Evolutionary conservation across 2,329 filamentous ascomycete species (phyloP).

Genomic region (Neoascochyta sp.): DNA sequence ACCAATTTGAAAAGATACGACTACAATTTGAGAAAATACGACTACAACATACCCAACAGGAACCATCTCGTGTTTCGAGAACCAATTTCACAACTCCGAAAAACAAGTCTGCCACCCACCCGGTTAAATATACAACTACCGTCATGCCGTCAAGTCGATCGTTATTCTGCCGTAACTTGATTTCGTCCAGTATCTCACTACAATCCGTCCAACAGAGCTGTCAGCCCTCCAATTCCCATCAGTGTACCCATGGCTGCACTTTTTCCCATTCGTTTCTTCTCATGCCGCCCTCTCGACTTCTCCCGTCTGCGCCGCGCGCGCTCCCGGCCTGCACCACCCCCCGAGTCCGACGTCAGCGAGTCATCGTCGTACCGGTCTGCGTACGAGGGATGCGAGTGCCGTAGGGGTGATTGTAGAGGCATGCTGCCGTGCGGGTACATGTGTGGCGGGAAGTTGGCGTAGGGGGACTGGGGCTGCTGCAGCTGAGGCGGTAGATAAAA

Average conservation of each 20-base stretch:
- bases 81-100: too few relatives aligned
- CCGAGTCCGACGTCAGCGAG: slow-evolving; percentile 25
- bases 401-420: slow-evolving; percentile 16
- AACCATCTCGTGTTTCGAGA: too few relatives aligned
- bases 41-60: too few relatives aligned
- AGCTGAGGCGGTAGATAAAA: slow-evolving; percentile 2
- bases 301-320: slow-evolving; percentile 13
- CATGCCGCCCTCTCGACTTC: slow-evolving; percentile 10
- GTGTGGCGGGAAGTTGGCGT: slow-evolving; percentile 2
- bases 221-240: slow-evolving; percentile 38
- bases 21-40: too few relatives aligned
- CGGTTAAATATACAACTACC: too few relatives aligned
- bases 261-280: slow-evolving; percentile 19
- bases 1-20: too few relatives aligned
- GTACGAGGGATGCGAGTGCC: slow-evolving; percentile 10
- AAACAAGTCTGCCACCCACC: too few relatives aligned
- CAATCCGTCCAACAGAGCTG: slow-evolving; percentile 37
- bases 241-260: slow-evolving; percentile 31
- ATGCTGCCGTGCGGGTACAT: neutral
- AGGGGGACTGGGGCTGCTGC: slow-evolving; percentile 5
- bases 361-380: slow-evolving; percentile 13
- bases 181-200: too few relatives aligned
- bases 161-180: too few relatives aligned
- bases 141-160: too few relatives aligned
- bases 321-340: slow-evolving; percentile 10